Evolutionary conservation across 2,329 filamentous ascomycete genomes (phyloP), one percentile per base, ranked within the genome.

Genomic region (Ceratocystis huliohia): DNA sequence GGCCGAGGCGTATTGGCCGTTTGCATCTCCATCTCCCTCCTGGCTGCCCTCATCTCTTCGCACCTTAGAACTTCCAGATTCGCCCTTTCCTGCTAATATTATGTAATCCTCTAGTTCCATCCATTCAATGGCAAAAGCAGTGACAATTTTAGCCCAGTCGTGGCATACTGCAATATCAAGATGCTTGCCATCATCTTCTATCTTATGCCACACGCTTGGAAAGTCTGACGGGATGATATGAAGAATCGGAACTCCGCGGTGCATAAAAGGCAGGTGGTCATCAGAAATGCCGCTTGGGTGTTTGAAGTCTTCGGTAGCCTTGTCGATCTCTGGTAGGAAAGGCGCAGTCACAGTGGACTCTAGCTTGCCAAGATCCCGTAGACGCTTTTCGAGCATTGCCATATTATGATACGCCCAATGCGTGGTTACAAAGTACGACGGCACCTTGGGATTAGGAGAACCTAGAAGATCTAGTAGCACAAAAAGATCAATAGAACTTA

Each of bases 381-480:
- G 80, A 30, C 91, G 86, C 63, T 79, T 76, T 76, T 97, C 93
- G 17, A 95, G 77, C 1, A 78, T 76, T 0, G 89, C 87, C 79
- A 97, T 84, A 68, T 83, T 82, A 70, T 84, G 80, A 75, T 97
- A 97, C 0, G 92, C 91, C 93, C 93, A 96, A 74, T 97, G 93
- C 0, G 93, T 96, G 1, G 87, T 88, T 68, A 86, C 81, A 74
- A 95, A 96, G 77, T 93, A 96, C 0, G 90, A 95, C 0, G 91
- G 91, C 1, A 99, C 81, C 0, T 72, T 77, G 0, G 92, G 91
- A 53, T 83, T 75, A 10, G 82, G 76, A 0, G 84, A 78, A 7
- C 94, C 94, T 0, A 97, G 84, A 7, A 97, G 82, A 74, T 97
- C 94, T 37, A 97, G 83, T n/a, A 97, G 84, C 7, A 97, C 81